Conservation (phyloP, 2,329 filamentous ascomycete genomes). For the Trichoderma sp. region DNA sequence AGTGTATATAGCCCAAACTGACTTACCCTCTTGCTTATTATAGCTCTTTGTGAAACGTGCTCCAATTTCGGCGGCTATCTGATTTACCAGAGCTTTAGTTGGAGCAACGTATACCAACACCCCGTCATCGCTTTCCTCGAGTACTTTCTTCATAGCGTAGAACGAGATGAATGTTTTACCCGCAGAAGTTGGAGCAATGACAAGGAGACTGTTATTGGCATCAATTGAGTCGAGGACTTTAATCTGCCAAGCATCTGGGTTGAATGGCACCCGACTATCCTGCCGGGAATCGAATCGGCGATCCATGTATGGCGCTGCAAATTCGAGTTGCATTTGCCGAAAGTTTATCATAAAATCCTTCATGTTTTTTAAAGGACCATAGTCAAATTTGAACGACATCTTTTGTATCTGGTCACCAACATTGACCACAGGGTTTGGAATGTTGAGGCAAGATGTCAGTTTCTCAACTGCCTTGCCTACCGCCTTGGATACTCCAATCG, state of each 20-base stretch:
- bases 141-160: conserved; percentile 76
- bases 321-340: conserved; percentile 58
- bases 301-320: conserved; percentile 72
- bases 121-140: conserved; percentile 65
- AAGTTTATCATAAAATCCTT: neutral
- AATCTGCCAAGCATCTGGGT: conserved; percentile 74
- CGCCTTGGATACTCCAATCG: conserved; percentile 18
- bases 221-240: conserved; percentile 72
- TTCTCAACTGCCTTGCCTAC: conserved; percentile 20
- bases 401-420: neutral
- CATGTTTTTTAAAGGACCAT: neutral
- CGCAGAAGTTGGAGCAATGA: conserved; percentile 74
- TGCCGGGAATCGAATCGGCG: conserved; percentile 66
- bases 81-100: conserved; percentile 79
- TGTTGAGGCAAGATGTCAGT: conserved; percentile 7
- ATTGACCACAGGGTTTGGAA: neutral
- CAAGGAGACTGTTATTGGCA: conserved; percentile 65
- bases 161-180: conserved; percentile 85
- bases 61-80: conserved; percentile 77
- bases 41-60: conserved; percentile 69
- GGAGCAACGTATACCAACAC: conserved; percentile 77
- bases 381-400: conserved; percentile 8
- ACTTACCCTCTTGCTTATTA: conserved; percentile 54
- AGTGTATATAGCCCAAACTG: conserved; percentile 77
- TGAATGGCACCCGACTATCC: conserved; percentile 66